These are phyloP conservation scores for Mycena amicta DNA, from an alignment of 768 basidiomycete species.

Conservation along the genomic window DNA sequence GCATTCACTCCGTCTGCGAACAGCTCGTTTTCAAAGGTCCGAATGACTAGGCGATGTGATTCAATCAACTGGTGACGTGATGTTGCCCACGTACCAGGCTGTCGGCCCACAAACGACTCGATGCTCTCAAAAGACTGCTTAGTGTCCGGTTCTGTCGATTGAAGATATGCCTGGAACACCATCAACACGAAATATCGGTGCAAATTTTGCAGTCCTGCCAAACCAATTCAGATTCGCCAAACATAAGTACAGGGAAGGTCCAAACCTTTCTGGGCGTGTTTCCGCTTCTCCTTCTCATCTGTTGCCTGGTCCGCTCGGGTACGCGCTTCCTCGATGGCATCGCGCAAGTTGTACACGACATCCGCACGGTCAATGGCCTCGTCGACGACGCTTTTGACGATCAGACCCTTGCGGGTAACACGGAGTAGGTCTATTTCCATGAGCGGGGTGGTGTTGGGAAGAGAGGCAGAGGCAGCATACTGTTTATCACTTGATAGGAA, in stretches of 20 bases:
- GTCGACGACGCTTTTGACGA: conserved; percentile 85
- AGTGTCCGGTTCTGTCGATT: conserved; percentile 80
- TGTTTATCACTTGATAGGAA: conserved; percentile 89
- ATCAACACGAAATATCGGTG: conserved; percentile 85
- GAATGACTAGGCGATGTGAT: conserved; percentile 63
- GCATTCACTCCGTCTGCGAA: conserved; percentile 75
- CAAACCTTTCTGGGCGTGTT: conserved; percentile 72
- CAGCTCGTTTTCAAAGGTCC: conserved; percentile 93
- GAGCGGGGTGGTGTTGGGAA: no score
- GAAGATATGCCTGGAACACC: conserved; percentile 88
- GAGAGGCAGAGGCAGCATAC: conserved; percentile 58
- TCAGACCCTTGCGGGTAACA: conserved; percentile 83
- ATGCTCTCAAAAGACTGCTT: conserved; percentile 74
- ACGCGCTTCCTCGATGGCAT: conserved; percentile 85
- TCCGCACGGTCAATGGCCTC: conserved; percentile 87
- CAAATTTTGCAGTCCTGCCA: conserved; percentile 80
- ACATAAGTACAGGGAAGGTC: background rate
- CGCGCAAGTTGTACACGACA: conserved; percentile 80
- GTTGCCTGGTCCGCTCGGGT: conserved; percentile 74
- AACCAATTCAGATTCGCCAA: conserved; percentile 8
- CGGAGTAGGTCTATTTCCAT: conserved; percentile 75
- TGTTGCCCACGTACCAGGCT: conserved; percentile 74
- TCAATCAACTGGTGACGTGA: background rate
- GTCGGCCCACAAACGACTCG: conserved; percentile 78
- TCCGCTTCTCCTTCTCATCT: conserved; percentile 69